phyloP scores from a whole-genome alignment of 1,284 basidiomycete genomes.

The Erythrobasidium hasegawianum region DNA sequence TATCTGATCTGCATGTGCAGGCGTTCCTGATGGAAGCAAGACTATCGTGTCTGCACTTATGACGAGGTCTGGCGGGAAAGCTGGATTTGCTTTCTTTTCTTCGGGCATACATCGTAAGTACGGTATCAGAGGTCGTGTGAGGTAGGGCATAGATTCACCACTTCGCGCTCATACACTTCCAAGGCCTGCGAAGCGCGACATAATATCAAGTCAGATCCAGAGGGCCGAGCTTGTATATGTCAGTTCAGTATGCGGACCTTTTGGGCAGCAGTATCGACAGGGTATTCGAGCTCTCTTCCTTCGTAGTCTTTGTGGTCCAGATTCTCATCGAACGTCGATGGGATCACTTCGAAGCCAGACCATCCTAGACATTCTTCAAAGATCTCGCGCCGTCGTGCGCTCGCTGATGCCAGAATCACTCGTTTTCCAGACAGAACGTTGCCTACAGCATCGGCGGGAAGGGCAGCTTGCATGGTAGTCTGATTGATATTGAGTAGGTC shows the following conservation, averaged over 20 bases:
- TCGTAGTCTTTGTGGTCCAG: constrained; percentile 64
- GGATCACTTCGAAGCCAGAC: constrained; percentile 76
- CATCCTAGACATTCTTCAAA: constrained; percentile 57
- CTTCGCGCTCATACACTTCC: constrained; percentile 83
- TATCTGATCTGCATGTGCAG: constrained; percentile 59
- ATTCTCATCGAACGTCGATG: constrained; percentile 82
- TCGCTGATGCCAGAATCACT: constrained; percentile 78
- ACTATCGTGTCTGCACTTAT: constrained; percentile 91
- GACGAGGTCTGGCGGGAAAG: constrained; percentile 86
- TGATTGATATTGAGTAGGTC: background rate
- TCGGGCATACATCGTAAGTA: background rate
- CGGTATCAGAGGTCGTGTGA: background rate
- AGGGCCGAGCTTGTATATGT: too few species aligned
- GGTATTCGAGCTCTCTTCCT: constrained; percentile 5
- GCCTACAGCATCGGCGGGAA: constrained; percentile 22
- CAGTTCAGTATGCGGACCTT: constrained; percentile 34
- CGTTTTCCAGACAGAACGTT: constrained; percentile 30
- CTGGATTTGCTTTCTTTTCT: constrained; percentile 57
- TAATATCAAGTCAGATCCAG: too few species aligned
- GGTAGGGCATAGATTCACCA: constrained; percentile 57
- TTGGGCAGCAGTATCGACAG: constrained; percentile 31
- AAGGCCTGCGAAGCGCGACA: constrained; percentile 63
- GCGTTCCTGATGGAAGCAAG: constrained; percentile 65
- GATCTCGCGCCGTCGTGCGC: constrained; percentile 79
- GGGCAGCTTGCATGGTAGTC: constrained; percentile 24